A percentile compares a stretch with the other conserved stretches of the same genome.
phyloP scores from a whole-genome alignment of 768 basidiomycete genomes.

The Chalciporus sphaerocephalus region DNA sequence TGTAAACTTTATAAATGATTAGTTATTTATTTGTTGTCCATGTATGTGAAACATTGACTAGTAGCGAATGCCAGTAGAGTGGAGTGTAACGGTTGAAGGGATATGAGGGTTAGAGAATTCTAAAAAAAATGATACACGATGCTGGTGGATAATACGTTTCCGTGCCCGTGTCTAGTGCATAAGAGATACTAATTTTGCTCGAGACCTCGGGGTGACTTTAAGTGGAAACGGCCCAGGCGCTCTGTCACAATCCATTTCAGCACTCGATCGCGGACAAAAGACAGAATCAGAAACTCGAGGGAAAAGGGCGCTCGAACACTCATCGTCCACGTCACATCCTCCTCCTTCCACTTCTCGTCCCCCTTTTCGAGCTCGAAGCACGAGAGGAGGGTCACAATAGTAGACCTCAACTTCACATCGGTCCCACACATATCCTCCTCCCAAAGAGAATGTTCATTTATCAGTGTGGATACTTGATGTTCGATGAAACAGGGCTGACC shows the following conservation, averaged over 20 bases:
- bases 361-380: slow-evolving; percentile 7
- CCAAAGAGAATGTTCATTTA: background rate
- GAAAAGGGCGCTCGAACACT: background rate
- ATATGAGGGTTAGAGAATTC: background rate
- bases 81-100: too few relatives aligned
- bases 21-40: too few relatives aligned
- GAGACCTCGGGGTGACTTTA: slow-evolving; percentile 1
- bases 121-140: background rate
- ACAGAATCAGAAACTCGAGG: too few relatives aligned
- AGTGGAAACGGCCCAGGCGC: slow-evolving; percentile 3
- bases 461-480: background rate
- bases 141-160: too few relatives aligned
- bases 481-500: background rate
- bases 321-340: slow-evolving; percentile 4
- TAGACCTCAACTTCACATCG: slow-evolving; percentile 2
- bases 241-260: background rate
- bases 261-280: too few relatives aligned
- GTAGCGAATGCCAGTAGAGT: too few relatives aligned
- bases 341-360: background rate
- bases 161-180: too few relatives aligned
- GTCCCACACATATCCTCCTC: slow-evolving; percentile 2
- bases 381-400: slow-evolving; percentile 3
- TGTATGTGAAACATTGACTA: too few relatives aligned
- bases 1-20: too few relatives aligned
- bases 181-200: background rate